Conservation (phyloP, 768 basidiomycete genomes). For the Multifurca ochricompacta region DNA sequence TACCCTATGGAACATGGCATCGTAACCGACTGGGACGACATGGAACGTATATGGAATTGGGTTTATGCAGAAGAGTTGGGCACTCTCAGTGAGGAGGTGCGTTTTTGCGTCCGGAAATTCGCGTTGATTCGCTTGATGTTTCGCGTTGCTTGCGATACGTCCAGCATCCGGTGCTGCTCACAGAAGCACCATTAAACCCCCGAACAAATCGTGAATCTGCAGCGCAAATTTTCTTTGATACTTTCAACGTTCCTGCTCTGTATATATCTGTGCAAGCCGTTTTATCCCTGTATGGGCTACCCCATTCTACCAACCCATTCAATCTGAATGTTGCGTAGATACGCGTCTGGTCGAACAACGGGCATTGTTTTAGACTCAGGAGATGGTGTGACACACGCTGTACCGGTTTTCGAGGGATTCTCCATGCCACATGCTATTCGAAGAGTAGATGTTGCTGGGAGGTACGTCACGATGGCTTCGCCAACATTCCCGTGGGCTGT, state of each 20-base stretch:
- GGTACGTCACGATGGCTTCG: slow-evolving; percentile 40
- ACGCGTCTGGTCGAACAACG: slow-evolving; percentile 96
- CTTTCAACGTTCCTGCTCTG: slow-evolving; percentile 97
- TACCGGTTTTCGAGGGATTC: slow-evolving; percentile 98
- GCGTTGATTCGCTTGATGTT: slow-evolving; percentile 8
- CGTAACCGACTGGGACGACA: slow-evolving; percentile 99
- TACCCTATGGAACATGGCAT: slow-evolving; percentile 99
- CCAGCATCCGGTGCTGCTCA: slow-evolving; percentile 94
- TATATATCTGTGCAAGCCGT: slow-evolving; percentile 98
- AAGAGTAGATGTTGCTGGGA: slow-evolving; percentile 91
- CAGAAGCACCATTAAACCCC: slow-evolving; percentile 96
- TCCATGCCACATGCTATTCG: slow-evolving; percentile 98
- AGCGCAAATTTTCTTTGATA: slow-evolving; percentile 99
- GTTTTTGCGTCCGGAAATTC: slow-evolving; percentile 21
- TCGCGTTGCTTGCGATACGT: slow-evolving; percentile 16
- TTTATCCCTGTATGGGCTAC: slow-evolving; percentile 70
- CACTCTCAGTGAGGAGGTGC: slow-evolving; percentile 93
- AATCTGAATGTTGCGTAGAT: slow-evolving; percentile 41
- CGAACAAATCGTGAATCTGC: slow-evolving; percentile 93
- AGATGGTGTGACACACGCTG: slow-evolving; percentile 97
- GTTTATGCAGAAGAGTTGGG: slow-evolving; percentile 94
- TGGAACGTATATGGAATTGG: slow-evolving; percentile 99
- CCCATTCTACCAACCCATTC: background rate
- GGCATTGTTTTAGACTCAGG: slow-evolving; percentile 99
- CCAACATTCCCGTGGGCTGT: slow-evolving; percentile 1